Evolutionary conservation across 2,329 filamentous ascomycete genomes (phyloP).

Genomic region (Beauveria rudraprayagi): DNA sequence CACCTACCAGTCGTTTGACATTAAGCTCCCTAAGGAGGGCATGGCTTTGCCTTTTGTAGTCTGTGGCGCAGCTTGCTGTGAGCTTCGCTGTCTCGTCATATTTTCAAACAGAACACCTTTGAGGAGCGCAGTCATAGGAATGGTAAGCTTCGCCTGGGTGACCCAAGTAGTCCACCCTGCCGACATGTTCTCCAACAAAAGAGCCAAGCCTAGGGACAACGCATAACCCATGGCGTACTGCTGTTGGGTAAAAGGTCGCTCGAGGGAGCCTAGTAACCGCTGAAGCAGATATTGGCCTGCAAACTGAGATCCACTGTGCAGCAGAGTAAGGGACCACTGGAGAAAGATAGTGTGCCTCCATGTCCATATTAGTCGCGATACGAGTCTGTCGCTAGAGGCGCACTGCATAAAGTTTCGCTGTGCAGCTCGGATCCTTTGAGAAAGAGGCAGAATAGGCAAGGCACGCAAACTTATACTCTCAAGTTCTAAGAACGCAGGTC

Average conservation of each 20-base stretch:
- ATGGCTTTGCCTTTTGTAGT: background rate
- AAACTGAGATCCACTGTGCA: conserved; percentile 2
- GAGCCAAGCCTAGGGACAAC: conserved; percentile 40
- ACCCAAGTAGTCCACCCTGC: conserved; percentile 7
- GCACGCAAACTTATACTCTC: conserved; percentile 13
- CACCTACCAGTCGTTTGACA: conserved; percentile 4
- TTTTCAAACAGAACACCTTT: conserved; percentile 11
- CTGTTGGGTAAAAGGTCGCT: conserved; percentile 28
- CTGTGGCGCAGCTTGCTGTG: background rate
- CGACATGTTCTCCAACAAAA: conserved; percentile 43
- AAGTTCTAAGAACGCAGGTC: conserved; percentile 34
- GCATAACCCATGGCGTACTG: conserved; percentile 49
- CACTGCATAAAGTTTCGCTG: background rate
- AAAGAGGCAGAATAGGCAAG: background rate
- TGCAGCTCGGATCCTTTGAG: background rate
- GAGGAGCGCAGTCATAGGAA: background rate
- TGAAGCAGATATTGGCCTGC: conserved; percentile 1
- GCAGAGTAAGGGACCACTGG: conserved; percentile 2
- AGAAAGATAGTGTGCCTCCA: background rate
- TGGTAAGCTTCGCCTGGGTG: background rate
- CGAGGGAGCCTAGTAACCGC: background rate
- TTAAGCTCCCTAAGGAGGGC: background rate
- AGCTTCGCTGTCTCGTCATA: background rate
- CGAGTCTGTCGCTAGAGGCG: background rate
- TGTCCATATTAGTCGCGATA: background rate